Conservation (phyloP, 441 rosid species). For the Erodium chrysanthum region DNA sequence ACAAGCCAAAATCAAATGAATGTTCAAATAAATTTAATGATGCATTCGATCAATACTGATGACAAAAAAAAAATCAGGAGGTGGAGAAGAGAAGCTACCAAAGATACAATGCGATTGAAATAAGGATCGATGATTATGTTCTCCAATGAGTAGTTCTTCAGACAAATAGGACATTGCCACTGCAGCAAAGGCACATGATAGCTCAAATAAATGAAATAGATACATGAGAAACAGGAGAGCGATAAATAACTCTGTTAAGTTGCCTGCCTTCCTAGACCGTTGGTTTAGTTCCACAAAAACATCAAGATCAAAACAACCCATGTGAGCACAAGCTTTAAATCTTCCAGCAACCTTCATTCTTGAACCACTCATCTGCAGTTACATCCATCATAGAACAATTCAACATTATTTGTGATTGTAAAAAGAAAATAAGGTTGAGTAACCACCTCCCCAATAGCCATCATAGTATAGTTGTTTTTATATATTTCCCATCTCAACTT, state of each 20-base stretch:
- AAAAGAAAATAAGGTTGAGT: neutral
- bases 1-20: neutral
- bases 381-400: constrained; percentile 14
- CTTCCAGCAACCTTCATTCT: constrained; percentile 97
- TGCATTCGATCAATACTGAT: neutral
- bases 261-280: constrained; percentile 91
- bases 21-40: neutral
- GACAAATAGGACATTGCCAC: constrained; percentile 99
- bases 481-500: neutral
- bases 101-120: constrained; percentile 35
- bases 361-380: constrained; percentile 77
- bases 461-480: neutral
- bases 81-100: constrained; percentile 36
- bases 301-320: constrained; percentile 97
- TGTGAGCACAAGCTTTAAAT: constrained; percentile 85
- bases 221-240: constrained; percentile 8
- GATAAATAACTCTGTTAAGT: constrained; percentile 8
- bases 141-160: constrained; percentile 86
- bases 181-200: constrained; percentile 31
- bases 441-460: neutral
- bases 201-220: constrained; percentile 14
- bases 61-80: constrained; percentile 3
- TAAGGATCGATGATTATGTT: constrained; percentile 49
- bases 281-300: constrained; percentile 94
- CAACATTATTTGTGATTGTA: neutral